phyloP scores from a whole-genome alignment of 257 asterid genomes.

The Prunella vulgaris region DNA sequence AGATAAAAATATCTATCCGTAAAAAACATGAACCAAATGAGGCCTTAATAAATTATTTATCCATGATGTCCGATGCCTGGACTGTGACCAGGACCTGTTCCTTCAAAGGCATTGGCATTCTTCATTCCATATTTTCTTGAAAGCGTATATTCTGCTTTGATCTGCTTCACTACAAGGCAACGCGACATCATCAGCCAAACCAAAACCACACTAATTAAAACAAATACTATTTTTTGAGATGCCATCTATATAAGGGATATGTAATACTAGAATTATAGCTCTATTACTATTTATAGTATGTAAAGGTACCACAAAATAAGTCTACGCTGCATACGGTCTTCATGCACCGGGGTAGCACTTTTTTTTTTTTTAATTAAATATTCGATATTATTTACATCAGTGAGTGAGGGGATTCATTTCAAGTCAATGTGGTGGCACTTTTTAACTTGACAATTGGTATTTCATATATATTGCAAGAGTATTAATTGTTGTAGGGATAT shows the following conservation, averaged over 20 bases:
- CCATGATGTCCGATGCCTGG: slow-evolving; percentile 9
- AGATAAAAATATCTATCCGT: no score
- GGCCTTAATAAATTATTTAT: no score
- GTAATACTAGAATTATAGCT: background rate
- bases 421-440: no score
- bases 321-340: background rate
- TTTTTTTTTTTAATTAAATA: no score
- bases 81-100: slow-evolving; percentile 6
- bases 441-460: no score
- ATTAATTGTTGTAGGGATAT: no score
- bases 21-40: no score
- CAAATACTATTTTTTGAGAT: background rate
- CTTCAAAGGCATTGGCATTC: background rate
- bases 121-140: background rate
- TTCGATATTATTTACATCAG: no score
- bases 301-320: background rate
- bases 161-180: background rate
- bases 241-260: background rate
- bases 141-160: background rate
- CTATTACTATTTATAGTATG: slow-evolving; percentile 6
- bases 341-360: background rate
- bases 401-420: no score
- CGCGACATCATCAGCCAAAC: background rate
- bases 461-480: no score
- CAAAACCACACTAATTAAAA: background rate